Conservation (phyloP, 2,329 filamentous ascomycete species). For the Colletotrichum simmondsii region DNA sequence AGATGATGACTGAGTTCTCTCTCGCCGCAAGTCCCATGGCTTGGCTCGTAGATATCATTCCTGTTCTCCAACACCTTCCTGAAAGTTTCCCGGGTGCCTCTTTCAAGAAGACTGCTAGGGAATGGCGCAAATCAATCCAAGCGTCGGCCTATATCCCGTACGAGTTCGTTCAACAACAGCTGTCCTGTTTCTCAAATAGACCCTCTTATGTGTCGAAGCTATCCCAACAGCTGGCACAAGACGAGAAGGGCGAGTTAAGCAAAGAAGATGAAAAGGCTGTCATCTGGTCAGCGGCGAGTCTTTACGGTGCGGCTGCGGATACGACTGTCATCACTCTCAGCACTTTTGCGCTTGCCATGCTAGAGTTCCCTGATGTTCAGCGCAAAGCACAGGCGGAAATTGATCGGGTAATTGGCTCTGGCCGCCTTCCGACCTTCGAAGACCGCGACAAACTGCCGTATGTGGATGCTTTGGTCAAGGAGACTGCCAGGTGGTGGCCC, state of each 20-base stretch:
- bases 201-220: slow-evolving; percentile 43
- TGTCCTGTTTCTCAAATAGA: slow-evolving; percentile 33
- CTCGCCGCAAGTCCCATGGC: slow-evolving; percentile 41
- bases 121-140: slow-evolving; percentile 38
- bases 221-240: slow-evolving; percentile 31
- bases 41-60: slow-evolving; percentile 48
- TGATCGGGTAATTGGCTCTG: slow-evolving; percentile 41
- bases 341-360: slow-evolving; percentile 39
- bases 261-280: slow-evolving; percentile 39
- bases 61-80: slow-evolving; percentile 43
- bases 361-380: slow-evolving; percentile 38
- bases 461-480: slow-evolving; percentile 44
- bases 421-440: slow-evolving; percentile 40
- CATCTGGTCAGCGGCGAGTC: slow-evolving; percentile 38
- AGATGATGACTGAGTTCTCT: slow-evolving; percentile 43
- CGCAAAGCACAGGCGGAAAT: slow-evolving; percentile 40
- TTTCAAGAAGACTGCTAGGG: slow-evolving; percentile 43
- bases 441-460: slow-evolving; percentile 44
- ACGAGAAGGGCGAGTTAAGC: slow-evolving; percentile 12
- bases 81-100: slow-evolving; percentile 41
- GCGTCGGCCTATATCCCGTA: slow-evolving; percentile 41
- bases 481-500: slow-evolving; percentile 44
- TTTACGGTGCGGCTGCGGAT: slow-evolving; percentile 45
- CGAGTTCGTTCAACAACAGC: slow-evolving; percentile 42
- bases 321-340: slow-evolving; percentile 41